phyloP scores from a whole-genome alignment of 1,139 yeast genomes.

The Geotrichum bryndzae region DNA sequence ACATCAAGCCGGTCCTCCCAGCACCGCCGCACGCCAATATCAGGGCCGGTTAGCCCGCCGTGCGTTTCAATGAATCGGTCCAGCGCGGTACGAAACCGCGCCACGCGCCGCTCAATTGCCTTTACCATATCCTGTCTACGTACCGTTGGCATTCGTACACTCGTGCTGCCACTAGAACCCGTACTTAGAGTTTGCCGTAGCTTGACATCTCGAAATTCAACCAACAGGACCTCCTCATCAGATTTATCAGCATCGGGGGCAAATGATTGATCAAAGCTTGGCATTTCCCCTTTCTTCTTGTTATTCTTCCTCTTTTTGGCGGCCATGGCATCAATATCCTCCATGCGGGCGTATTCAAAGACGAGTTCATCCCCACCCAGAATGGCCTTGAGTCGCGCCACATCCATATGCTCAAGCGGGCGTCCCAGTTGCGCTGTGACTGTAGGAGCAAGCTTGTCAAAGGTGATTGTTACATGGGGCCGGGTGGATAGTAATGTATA shows the following conservation, averaged over 20 bases:
- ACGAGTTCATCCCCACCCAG: constrained; percentile 58
- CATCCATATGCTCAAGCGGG: constrained; percentile 40
- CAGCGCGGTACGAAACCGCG: constrained; percentile 46
- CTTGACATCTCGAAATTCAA: constrained; percentile 73
- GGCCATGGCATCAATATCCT: constrained; percentile 38
- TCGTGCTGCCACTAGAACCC: background rate
- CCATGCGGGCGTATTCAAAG: constrained; percentile 46
- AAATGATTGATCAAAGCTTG: constrained; percentile 25
- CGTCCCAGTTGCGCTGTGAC: constrained; percentile 38
- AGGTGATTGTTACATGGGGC: constrained; percentile 51
- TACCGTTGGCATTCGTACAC: constrained; percentile 40
- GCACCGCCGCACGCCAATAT: background rate
- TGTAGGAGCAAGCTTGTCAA: constrained; percentile 45
- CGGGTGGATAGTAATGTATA: constrained; percentile 52
- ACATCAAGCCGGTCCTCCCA: constrained; percentile 22
- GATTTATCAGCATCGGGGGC: constrained; percentile 22
- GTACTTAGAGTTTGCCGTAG: constrained; percentile 32
- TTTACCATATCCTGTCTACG: constrained; percentile 49
- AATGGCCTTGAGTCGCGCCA: constrained; percentile 57
- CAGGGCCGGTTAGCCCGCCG: constrained; percentile 10
- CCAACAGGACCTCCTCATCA: constrained; percentile 52
- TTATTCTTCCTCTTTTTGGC: constrained; percentile 27
- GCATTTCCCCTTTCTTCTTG: constrained; percentile 31
- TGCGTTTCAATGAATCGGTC: constrained; percentile 36
- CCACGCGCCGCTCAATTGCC: constrained; percentile 54